phyloP scores from a whole-genome alignment of 306 rosid species.

The Prunus davidiana region DNA sequence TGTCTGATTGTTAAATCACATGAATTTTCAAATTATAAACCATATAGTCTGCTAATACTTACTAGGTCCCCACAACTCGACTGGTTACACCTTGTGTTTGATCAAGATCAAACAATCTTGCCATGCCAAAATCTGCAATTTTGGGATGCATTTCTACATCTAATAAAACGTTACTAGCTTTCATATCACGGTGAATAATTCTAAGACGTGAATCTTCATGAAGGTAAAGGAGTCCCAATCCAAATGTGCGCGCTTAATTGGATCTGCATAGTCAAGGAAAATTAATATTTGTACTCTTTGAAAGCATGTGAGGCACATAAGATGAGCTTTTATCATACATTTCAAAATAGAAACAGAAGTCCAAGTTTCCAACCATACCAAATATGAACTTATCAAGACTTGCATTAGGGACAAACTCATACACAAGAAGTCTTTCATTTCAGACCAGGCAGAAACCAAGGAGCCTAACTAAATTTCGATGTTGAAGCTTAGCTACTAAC shows the following conservation, averaged over 20 bases:
- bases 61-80: not conserved
- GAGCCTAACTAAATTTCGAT: slow-evolving; percentile 15
- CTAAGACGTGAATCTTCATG: slow-evolving; percentile 4
- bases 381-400: slow-evolving; percentile 18
- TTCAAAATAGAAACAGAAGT: not conserved
- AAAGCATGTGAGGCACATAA: not conserved
- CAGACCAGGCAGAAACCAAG: slow-evolving; percentile 11
- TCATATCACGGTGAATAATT: not conserved
- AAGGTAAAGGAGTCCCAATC: not conserved
- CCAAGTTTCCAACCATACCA: not conserved
- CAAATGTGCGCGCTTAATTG: not conserved
- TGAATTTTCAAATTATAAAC: not conserved
- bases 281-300: not conserved
- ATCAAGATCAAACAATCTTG: not conserved
- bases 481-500: slow-evolving; percentile 14
- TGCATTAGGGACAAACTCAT: slow-evolving; percentile 12
- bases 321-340: not conserved
- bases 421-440: slow-evolving; percentile 18
- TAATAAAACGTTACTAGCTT: not conserved
- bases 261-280: not conserved
- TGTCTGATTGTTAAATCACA: not conserved
- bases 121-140: slow-evolving; percentile 8
- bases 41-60: not conserved
- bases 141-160: not conserved
- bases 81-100: slow-evolving; percentile 7